phyloP scores from a whole-genome alignment of 306 rosid genomes.

The Dryas alaskensis region DNA sequence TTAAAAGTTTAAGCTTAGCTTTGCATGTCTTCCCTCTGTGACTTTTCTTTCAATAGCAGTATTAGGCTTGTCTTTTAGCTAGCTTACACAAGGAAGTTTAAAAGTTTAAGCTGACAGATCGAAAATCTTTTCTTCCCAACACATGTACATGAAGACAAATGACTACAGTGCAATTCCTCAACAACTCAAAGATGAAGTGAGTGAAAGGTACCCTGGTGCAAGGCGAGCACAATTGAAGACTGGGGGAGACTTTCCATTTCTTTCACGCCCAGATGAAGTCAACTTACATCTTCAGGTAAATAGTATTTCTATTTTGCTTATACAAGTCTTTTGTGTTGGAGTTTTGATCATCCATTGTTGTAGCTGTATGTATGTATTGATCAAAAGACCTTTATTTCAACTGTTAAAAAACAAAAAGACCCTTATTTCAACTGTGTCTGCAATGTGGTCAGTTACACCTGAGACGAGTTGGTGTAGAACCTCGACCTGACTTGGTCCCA shows the following conservation, averaged over 20 bases:
- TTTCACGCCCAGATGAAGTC: slow-evolving; percentile 98
- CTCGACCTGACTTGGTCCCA: slow-evolving; percentile 69
- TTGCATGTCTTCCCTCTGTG: neutral
- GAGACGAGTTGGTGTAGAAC: slow-evolving; percentile 94
- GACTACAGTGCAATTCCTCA: slow-evolving; percentile 96
- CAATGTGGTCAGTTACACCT: slow-evolving; percentile 62
- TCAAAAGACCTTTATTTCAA: slow-evolving; percentile 20
- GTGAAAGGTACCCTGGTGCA: slow-evolving; percentile 88
- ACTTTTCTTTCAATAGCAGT: neutral
- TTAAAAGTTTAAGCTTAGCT: neutral
- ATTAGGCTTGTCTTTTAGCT: neutral
- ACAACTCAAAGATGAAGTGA: slow-evolving; percentile 79
- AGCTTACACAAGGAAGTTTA: neutral
- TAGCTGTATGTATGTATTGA: neutral
- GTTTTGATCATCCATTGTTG: neutral
- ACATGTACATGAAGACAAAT: slow-evolving; percentile 59
- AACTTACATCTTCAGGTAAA: slow-evolving; percentile 93
- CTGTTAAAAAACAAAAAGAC: neutral
- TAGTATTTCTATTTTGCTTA: slow-evolving; percentile 12
- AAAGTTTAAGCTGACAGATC: slow-evolving; percentile 4
- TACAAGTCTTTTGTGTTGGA: neutral
- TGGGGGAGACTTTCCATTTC: slow-evolving; percentile 98
- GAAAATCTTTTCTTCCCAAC: neutral
- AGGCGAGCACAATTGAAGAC: slow-evolving; percentile 80
- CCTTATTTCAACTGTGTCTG: slow-evolving; percentile 6